Evolutionary conservation across 441 rosid genomes (phyloP), one percentile per base, ranked within the genome.

Genomic region (Pelargonium australe): DNA sequence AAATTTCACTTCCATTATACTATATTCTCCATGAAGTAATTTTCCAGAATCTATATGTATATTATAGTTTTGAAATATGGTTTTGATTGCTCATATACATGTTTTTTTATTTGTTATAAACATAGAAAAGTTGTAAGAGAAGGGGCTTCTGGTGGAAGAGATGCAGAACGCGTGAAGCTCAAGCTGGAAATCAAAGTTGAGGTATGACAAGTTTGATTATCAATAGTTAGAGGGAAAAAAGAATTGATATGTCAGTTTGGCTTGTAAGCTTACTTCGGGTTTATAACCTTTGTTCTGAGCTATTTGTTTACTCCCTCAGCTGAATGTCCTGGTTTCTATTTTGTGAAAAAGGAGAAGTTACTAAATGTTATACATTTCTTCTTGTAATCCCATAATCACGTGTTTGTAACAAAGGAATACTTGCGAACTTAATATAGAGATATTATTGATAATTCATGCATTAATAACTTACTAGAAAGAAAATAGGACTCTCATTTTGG

Each of bases 151-250:
- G 88, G 94, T 23, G 92, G 87, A 75, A 88, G 97, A 81, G 97
- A 89, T 71, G 89, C 95, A 0, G 96, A 91, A 70, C 89, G 97
- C 7, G 78, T 91, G 51, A 82, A 79, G 80, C 83, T 94, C 73
- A 91, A 89, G 83, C 74, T 94, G 74, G 94, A 94, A 84, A 85
- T 94, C 19, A 81, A 78, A 85, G 97, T 91, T 49, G 90, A 94
- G 97, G 99, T 91, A 80, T 65, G 64, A 11, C n/a, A 7, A 13
- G 37, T 31, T 2, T 17, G 49, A 45, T 28, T 13, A 40, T 13
- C 11, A 55, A 55, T 9, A 7, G 47, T 43, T 43, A 10, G 11
- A 43, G 8, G 7, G 11, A 43, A 7, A 43, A 43, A 53, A 53
- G 1, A 19, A 53, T 53, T 53, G 60, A 53, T 89, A 80, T 63